Evolutionary conservation across 1,284 basidiomycete genomes (phyloP).

Genomic region (Apiotrichum porosum): DNA sequence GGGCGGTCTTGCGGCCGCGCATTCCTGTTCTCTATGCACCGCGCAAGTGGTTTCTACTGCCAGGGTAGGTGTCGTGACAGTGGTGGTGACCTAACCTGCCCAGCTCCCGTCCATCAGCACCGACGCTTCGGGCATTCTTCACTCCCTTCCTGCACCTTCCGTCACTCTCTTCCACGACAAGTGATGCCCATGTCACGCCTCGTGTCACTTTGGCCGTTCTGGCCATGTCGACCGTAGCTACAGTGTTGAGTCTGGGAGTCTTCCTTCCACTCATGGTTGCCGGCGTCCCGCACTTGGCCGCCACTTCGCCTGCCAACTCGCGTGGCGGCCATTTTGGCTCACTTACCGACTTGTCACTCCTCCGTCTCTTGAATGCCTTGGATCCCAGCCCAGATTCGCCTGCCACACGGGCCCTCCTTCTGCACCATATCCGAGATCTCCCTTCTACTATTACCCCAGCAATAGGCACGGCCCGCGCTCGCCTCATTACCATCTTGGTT

Average conservation of each 20-base stretch:
- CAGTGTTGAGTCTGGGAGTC: slow-evolving; percentile 61
- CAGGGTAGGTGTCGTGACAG: slow-evolving; percentile 34
- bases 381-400: slow-evolving; percentile 53
- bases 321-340: slow-evolving; percentile 62
- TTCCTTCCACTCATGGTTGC: slow-evolving; percentile 67
- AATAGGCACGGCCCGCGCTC: slow-evolving; percentile 49
- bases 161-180: slow-evolving; percentile 56
- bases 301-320: slow-evolving; percentile 51
- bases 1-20: slow-evolving; percentile 22
- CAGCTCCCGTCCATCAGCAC: slow-evolving; percentile 62
- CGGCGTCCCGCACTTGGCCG: slow-evolving; percentile 61
- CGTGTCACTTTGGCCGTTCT: slow-evolving; percentile 62
- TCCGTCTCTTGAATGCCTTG: slow-evolving; percentile 62
- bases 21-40: slow-evolving; percentile 24
- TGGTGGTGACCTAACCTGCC: too few species aligned
- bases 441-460: slow-evolving; percentile 22
- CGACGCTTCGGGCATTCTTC: slow-evolving; percentile 61
- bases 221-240: slow-evolving; percentile 60
- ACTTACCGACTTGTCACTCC: slow-evolving; percentile 66
- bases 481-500: slow-evolving; percentile 63
- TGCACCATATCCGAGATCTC: background rate
- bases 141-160: slow-evolving; percentile 65
- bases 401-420: slow-evolving; percentile 16
- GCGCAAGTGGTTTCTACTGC: slow-evolving; percentile 29
- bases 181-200: slow-evolving; percentile 66